These are phyloP conservation scores for Primulina eburnea DNA, from an alignment of 257 asterid species.

Conservation along the genomic window DNA sequence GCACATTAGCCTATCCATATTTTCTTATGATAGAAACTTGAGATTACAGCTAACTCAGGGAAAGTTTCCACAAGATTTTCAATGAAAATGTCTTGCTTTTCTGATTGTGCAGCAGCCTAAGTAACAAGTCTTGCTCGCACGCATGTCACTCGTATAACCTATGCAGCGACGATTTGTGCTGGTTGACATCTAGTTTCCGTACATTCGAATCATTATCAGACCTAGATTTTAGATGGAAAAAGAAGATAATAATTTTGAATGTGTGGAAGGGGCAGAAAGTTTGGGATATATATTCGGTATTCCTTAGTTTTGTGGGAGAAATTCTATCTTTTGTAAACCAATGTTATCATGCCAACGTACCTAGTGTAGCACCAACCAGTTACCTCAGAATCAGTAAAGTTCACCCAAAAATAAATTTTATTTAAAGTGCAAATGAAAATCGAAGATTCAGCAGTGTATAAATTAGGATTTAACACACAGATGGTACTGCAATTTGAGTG, in stretches of 20 bases:
- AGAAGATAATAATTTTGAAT: neutral
- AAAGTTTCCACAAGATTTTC: neutral
- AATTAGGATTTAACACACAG: too few relatives aligned
- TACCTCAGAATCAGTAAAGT: neutral
- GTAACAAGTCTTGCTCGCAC: neutral
- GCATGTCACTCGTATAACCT: neutral
- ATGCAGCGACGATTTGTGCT: neutral
- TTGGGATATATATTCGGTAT: slow-evolving; percentile 22
- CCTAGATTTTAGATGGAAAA: neutral
- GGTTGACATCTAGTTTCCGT: neutral
- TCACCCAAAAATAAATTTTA: neutral
- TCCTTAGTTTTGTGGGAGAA: neutral
- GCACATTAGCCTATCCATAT: neutral
- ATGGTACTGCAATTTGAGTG: neutral
- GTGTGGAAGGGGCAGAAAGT: slow-evolving; percentile 13
- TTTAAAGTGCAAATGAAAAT: neutral
- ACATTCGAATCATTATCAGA: neutral
- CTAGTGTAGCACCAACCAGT: neutral
- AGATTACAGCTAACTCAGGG: neutral
- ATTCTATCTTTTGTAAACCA: slow-evolving; percentile 11
- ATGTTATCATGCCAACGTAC: neutral
- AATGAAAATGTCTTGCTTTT: neutral
- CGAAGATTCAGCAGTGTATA: neutral
- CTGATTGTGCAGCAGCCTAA: neutral
- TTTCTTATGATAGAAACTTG: neutral